phyloP scores from a whole-genome alignment of 192 early-diverging fungal species.

The Backusella mclennaniae region DNA sequence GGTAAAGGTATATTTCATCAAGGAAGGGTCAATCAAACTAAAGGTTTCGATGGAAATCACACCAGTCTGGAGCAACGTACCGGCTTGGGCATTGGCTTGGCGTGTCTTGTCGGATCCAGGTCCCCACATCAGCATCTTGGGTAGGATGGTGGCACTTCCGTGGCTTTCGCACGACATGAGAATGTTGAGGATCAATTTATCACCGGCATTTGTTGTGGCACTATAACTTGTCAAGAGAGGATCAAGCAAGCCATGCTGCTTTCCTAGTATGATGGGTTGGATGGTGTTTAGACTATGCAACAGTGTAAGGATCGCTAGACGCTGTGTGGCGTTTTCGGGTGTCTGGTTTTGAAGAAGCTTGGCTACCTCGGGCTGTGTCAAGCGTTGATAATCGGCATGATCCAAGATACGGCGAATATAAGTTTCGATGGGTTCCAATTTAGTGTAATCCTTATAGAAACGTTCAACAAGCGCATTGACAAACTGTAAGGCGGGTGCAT shows the following conservation, averaged over 20 bases:
- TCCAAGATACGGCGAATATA: constrained; percentile 36
- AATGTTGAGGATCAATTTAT: constrained; percentile 57
- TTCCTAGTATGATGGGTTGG: constrained; percentile 48
- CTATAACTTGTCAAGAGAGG: constrained; percentile 52
- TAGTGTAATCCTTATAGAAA: constrained; percentile 31
- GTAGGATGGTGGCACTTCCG: constrained; percentile 57
- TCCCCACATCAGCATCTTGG: constrained; percentile 59
- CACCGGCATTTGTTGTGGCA: constrained; percentile 51
- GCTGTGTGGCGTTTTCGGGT: constrained; percentile 33
- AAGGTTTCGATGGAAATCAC: constrained; percentile 57
- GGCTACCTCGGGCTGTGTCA: constrained; percentile 32
- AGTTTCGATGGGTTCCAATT: constrained; percentile 35
- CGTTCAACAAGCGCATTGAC: constrained; percentile 32
- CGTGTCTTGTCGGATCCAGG: constrained; percentile 44
- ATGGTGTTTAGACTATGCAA: constrained; percentile 49
- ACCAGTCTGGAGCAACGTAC: constrained; percentile 31
- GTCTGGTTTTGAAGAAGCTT: constrained; percentile 30
- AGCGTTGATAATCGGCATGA: constrained; percentile 38
- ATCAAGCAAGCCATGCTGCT: constrained; percentile 45
- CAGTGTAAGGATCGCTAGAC: constrained; percentile 48
- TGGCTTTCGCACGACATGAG: constrained; percentile 55
- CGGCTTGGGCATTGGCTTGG: constrained; percentile 33
- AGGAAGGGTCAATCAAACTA: constrained; percentile 55
- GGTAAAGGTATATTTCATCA: constrained; percentile 62
- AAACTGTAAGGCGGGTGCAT: constrained; percentile 42